Evolutionary conservation across 805 yeast species (phyloP).

Genomic region (Clavispora vitiphila): DNA sequence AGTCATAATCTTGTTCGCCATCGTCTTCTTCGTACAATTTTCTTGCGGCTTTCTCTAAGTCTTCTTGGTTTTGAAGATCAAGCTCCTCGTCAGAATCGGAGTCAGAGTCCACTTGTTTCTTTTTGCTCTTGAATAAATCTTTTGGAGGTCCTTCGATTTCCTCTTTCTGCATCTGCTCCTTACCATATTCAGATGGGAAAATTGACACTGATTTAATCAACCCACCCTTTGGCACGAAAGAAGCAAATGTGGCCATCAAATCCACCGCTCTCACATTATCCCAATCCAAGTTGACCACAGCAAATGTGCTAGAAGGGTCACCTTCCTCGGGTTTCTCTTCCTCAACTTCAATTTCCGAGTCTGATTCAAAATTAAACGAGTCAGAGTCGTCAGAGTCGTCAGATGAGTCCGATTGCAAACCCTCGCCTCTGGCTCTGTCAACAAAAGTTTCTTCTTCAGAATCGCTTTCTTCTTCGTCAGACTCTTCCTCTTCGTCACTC

Average conservation of each 20-base stretch:
- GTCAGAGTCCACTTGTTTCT: slow-evolving; percentile 27
- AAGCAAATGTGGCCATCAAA: slow-evolving; percentile 79
- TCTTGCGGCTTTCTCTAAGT: slow-evolving; percentile 57
- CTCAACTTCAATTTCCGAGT: slow-evolving; percentile 53
- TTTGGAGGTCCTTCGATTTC: slow-evolving; percentile 90
- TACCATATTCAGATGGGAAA: slow-evolving; percentile 89
- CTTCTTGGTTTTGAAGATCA: slow-evolving; percentile 44
- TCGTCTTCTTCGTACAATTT: slow-evolving; percentile 74
- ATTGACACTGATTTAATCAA: slow-evolving; percentile 62
- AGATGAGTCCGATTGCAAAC: slow-evolving; percentile 41
- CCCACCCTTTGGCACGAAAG: slow-evolving; percentile 79
- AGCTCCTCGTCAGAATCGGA: slow-evolving; percentile 33
- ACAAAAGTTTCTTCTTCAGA: slow-evolving; percentile 15
- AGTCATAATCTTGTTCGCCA: slow-evolving; percentile 79
- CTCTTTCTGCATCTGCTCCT: slow-evolving; percentile 84
- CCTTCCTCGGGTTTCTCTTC: slow-evolving; percentile 71
- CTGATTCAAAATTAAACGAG: slow-evolving; percentile 43
- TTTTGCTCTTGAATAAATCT: slow-evolving; percentile 61
- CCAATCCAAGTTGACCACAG: slow-evolving; percentile 97
- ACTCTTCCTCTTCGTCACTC: slow-evolving; percentile 8
- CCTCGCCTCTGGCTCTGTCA: slow-evolving; percentile 70
- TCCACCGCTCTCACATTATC: slow-evolving; percentile 87
- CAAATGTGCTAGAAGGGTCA: slow-evolving; percentile 76
- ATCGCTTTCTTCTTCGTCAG: slow-evolving; percentile 26
- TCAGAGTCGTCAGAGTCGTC: slow-evolving; percentile 39